Evolutionary conservation across 129 eudicot genomes (phyloP).

Genomic region (Centella asiatica): DNA sequence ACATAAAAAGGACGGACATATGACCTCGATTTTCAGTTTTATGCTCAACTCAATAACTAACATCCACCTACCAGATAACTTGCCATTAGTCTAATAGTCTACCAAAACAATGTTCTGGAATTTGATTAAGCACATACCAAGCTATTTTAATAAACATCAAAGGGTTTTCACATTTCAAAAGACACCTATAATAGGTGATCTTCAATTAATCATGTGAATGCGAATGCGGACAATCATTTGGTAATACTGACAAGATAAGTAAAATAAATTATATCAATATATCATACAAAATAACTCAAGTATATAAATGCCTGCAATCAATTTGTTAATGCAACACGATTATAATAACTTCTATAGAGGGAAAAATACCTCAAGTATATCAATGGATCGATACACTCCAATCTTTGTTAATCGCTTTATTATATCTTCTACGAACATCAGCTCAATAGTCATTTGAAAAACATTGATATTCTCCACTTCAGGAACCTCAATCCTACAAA

Average conservation of each 20-base stretch:
- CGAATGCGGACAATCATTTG: too few species aligned
- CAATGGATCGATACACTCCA: slow-evolving; percentile 50
- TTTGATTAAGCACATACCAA: too few species aligned
- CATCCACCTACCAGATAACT: too few species aligned
- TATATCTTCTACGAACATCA: slow-evolving; percentile 58
- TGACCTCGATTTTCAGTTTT: too few species aligned
- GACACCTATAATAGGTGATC: background rate
- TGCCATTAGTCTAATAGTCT: background rate
- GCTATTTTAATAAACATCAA: background rate
- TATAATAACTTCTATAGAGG: background rate
- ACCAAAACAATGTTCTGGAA: too few species aligned
- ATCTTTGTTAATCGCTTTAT: slow-evolving; percentile 25
- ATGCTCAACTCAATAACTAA: too few species aligned
- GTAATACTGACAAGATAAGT: too few species aligned
- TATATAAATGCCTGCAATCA: too few species aligned
- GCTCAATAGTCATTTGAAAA: slow-evolving; percentile 57
- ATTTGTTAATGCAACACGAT: background rate
- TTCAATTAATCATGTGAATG: too few species aligned
- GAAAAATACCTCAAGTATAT: slow-evolving; percentile 46
- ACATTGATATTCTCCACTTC: slow-evolving; percentile 49
- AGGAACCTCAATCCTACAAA: slow-evolving; percentile 70
- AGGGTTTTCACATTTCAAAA: background rate
- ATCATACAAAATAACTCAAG: too few species aligned
- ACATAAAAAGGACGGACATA: too few species aligned
- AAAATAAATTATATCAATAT: too few species aligned